These are phyloP conservation scores for Podospora sp. DNA, from an alignment of 495 filamentous ascomycete genomes.

Conservation along the genomic window DNA sequence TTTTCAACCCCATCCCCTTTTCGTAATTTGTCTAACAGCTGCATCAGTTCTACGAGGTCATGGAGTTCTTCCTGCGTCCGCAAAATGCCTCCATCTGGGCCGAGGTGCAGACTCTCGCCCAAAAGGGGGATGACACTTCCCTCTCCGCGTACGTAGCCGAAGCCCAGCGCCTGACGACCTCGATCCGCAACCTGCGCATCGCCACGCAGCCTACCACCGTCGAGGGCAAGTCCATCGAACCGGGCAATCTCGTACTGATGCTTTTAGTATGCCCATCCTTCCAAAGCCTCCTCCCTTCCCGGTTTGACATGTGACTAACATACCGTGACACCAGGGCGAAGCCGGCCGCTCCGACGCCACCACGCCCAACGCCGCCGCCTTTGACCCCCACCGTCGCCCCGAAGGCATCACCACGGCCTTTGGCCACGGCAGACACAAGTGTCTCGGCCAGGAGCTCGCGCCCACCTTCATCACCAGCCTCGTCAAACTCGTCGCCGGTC, in stretches of 20 bases:
- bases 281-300: not conserved
- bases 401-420: conserved; percentile 25
- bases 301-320: too few relatives aligned
- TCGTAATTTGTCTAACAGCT: not conserved
- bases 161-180: conserved; percentile 36
- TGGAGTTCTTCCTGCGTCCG: conserved; percentile 46
- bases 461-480: conserved; percentile 31
- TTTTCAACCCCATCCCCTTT: not conserved
- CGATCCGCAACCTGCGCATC: conserved; percentile 34
- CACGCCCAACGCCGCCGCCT: conserved; percentile 25
- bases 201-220: conserved; percentile 28
- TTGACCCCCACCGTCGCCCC: conserved; percentile 21
- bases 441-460: conserved; percentile 34
- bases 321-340: conserved; percentile 27
- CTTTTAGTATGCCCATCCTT: conserved; percentile 33
- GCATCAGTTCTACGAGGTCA: conserved; percentile 42
- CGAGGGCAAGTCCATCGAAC: conserved; percentile 33
- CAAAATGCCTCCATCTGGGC: conserved; percentile 51
- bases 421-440: conserved; percentile 39
- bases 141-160: conserved; percentile 36
- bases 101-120: conserved; percentile 51
- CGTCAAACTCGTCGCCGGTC: conserved; percentile 37
- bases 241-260: conserved; percentile 34
- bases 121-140: conserved; percentile 33
- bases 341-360: conserved; percentile 27